These are phyloP conservation scores for Lojkania enalia DNA, from an alignment of 2,329 filamentous ascomycete genomes.

Conservation along the genomic window DNA sequence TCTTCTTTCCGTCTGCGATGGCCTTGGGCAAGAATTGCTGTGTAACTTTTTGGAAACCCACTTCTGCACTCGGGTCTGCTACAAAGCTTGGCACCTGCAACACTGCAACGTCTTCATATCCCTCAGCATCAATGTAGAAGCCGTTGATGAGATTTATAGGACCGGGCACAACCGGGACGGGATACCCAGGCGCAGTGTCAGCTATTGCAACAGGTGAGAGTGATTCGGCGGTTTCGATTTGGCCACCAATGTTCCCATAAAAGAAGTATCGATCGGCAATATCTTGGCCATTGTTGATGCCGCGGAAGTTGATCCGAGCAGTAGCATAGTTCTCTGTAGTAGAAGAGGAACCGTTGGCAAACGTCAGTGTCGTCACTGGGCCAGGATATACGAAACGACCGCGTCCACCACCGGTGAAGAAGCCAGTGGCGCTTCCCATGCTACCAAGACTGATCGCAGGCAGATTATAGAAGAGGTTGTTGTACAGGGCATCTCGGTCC, in stretches of 20 bases:
- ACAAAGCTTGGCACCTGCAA: constrained; percentile 49
- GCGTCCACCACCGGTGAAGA: constrained; percentile 50
- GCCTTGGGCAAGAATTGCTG: constrained; percentile 48
- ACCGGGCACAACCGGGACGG: constrained; percentile 45
- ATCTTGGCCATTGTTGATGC: constrained; percentile 46
- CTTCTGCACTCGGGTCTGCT: constrained; percentile 21
- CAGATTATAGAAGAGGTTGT: constrained; percentile 54
- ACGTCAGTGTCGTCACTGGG: constrained; percentile 48
- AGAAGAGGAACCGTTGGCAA: constrained; percentile 49
- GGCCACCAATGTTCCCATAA: constrained; percentile 25
- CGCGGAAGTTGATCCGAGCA: constrained; percentile 43
- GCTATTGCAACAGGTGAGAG: constrained; percentile 15
- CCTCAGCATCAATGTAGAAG: constrained; percentile 49
- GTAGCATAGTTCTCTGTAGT: constrained; percentile 50
- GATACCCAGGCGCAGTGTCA: constrained; percentile 46
- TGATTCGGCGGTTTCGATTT: constrained; percentile 3
- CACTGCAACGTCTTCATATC: constrained; percentile 51
- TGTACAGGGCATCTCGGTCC: constrained; percentile 62
- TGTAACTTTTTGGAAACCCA: constrained; percentile 46
- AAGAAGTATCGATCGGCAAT: constrained; percentile 45
- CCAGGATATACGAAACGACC: constrained; percentile 50
- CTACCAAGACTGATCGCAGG: constrained; percentile 47
- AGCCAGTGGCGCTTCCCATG: constrained; percentile 48
- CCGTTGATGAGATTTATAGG: constrained; percentile 49
- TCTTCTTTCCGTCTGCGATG: constrained; percentile 57